Base-by-base conservation (phyloP, 2,329 filamentous ascomycete genomes). In the Allantophomopsis cytisporea region DNA sequence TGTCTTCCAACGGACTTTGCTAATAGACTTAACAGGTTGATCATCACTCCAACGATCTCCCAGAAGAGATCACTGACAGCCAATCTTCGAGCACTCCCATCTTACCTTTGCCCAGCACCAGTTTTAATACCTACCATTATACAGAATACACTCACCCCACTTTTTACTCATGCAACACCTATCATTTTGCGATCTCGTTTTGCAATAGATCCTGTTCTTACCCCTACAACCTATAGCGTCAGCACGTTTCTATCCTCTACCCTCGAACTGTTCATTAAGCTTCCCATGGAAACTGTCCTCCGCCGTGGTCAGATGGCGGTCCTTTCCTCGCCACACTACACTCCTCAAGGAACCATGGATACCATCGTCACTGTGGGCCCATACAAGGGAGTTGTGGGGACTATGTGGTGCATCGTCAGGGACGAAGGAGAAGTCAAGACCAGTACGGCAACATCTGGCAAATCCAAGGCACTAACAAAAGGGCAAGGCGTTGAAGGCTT, bases 251-350 rank as follows among this genome's bases (percentile, higher is more conserved):
- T 84, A 48, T 77, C 84, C 12, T 87, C 84, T 2, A 78, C 80
- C 1, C 69, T 77, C 2, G 88, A 94, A 37, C 73, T 96, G 23
- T 83, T 91, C 51, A 60, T 94, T 48, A 88, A 89, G 53, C 74
- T 96, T 11, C 91, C 91, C 0, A 67, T 96, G 4, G 91, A 98
- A 61, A 96, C 89, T 1, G 83, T 94, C 13, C 71, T 96, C 7
- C 80, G 91, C 36, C 76, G 91, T 43, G 89, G 85, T 5, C 91
- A 98, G 59, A 80, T 91, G 43, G 69, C 79, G 2, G 76, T 86
- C 1, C 68, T 85, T 35, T 69, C 69, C 13, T 68, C 68, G 12
- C 68, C 69, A 1, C 52, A 61, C 10, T 71, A 75, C 41, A 47
- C 70, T 2, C 56, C 59, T 10, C 58, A 55, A 17, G 31, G 31